Evolutionary conservation across 768 basidiomycete genomes (phyloP).

Genomic region (Pleurotus eryngii): DNA sequence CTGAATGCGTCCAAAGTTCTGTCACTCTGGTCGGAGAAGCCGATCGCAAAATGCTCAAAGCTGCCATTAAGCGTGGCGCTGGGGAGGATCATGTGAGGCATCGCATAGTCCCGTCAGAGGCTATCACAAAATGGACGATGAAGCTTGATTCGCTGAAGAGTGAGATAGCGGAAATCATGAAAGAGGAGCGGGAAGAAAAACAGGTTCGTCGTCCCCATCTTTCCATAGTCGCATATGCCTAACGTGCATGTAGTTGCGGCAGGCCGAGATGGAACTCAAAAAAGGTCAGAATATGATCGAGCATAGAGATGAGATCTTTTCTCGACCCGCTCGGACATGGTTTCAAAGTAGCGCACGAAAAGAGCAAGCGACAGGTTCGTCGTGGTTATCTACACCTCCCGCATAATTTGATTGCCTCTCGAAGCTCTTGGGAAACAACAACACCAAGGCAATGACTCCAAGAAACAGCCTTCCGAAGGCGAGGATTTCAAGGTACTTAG

Average conservation of each 20-base stretch:
- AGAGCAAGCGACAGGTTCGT: conserved; percentile 69
- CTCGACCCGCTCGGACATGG: conserved; percentile 96
- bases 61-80: conserved; percentile 84
- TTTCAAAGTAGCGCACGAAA: conserved; percentile 91
- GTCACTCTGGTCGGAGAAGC: conserved; percentile 94
- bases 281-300: conserved; percentile 96
- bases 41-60: conserved; percentile 95
- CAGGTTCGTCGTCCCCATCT: conserved; percentile 42
- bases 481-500: conserved; percentile 23
- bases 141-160: conserved; percentile 67
- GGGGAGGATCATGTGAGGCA: conserved; percentile 82
- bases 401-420: conserved; percentile 2
- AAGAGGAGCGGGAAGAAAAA: conserved; percentile 96
- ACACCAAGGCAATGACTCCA: conserved; percentile 53
- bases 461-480: conserved; percentile 32
- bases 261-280: conserved; percentile 92
- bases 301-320: conserved; percentile 88
- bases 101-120: conserved; percentile 79
- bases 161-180: conserved; percentile 76
- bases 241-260: conserved; percentile 54
- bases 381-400: neutral
- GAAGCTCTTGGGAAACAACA: conserved; percentile 59
- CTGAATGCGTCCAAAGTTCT: conserved; percentile 41
- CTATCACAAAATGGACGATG: conserved; percentile 64
- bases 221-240: conserved; percentile 8